A percentile compares a stretch with the other conserved stretches of the same genome.
Evolutionary conservation across 2,329 filamentous ascomycete species (phyloP).

Genomic region (Fusarium liriodendri): DNA sequence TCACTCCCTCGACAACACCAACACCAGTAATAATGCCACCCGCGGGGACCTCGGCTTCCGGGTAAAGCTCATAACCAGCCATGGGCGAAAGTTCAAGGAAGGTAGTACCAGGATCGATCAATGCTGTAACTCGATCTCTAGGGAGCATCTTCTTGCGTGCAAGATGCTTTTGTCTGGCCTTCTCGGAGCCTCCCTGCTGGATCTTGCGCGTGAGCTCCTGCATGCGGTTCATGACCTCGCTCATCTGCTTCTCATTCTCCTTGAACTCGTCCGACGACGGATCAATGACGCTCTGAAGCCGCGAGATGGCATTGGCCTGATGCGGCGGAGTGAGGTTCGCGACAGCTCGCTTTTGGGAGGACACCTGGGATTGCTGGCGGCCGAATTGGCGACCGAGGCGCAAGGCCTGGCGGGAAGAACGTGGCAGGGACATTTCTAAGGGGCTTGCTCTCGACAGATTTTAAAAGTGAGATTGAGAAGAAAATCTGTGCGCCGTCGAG

Average conservation of each 20-base stretch:
- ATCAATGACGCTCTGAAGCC: constrained; percentile 82
- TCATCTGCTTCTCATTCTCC: constrained; percentile 85
- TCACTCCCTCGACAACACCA: constrained; percentile 88
- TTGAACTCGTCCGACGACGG: constrained; percentile 80
- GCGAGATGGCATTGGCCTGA: constrained; percentile 85
- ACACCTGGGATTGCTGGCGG: constrained; percentile 51
- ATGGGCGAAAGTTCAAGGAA: constrained; percentile 96
- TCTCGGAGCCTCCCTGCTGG: constrained; percentile 80
- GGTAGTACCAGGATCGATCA: constrained; percentile 88
- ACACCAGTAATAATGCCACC: constrained; percentile 94
- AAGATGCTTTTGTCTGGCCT: constrained; percentile 88
- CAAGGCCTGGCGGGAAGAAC: constrained; percentile 60
- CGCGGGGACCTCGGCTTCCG: constrained; percentile 86
- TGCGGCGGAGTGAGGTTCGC: constrained; percentile 84
- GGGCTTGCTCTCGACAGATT: constrained; percentile 4
- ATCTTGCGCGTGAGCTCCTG: constrained; percentile 77
- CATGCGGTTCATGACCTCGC: constrained; percentile 75
- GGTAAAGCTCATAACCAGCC: constrained; percentile 87
- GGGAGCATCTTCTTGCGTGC: constrained; percentile 94
- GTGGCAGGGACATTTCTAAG: constrained; percentile 58
- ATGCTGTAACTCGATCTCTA: constrained; percentile 84
- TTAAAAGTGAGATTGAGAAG: neutral
- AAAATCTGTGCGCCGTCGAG: constrained; percentile 6
- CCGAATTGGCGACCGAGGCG: constrained; percentile 48
- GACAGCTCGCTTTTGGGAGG: constrained; percentile 55